Evolutionary conservation across 371 early-diverging fungal genomes (phyloP), one percentile per base, ranked within the genome.

Genomic region (Mucor velutinosus): DNA sequence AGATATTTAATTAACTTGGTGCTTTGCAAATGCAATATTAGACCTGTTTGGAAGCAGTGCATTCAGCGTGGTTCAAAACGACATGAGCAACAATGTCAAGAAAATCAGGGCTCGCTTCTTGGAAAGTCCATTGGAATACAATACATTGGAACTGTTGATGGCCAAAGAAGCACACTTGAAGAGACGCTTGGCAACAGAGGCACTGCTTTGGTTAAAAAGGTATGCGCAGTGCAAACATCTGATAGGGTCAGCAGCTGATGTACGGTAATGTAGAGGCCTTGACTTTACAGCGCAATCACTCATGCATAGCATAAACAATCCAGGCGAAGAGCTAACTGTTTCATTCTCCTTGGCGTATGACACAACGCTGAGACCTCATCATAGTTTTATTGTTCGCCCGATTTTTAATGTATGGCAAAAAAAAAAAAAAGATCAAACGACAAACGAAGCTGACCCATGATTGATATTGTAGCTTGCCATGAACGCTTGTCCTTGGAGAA

Each of bases 121-220:
- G 15, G 72, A 81, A 71, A 84, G 91, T 74, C 90, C 93, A 12
- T 74, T 65, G 29, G 85, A 81, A 58, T 89, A 86, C 73, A 72
- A 80, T 43, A 98, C 97, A n/a, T 86, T 98, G 45, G 89, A 97
- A 74, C 86, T 85, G 55, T 79, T 98, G 47, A 89, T 94, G 60
- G 73, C 79, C 7, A 87, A 82, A 19, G 97, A 98, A 77, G 84
- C 88, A 4, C 83, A 75, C 47, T 88, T 88, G 66, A 90, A 92
- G 78, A 91, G 90, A 77, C 85, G 90, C 64, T 85, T 85, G 11
- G 97, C 96, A 37, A 93, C 96, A 17, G 94, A 95, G 74, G 96
- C 94, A 5, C 85, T 98, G 23, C 80, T 98, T 69, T 98, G 98
- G 98, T 84, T 98, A 58, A 93, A 91, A 70, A 87, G 95, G 92